These are phyloP conservation scores for Berkeleyomyces rouxiae DNA, from an alignment of 2,329 filamentous ascomycete species.

Conservation along the genomic window DNA sequence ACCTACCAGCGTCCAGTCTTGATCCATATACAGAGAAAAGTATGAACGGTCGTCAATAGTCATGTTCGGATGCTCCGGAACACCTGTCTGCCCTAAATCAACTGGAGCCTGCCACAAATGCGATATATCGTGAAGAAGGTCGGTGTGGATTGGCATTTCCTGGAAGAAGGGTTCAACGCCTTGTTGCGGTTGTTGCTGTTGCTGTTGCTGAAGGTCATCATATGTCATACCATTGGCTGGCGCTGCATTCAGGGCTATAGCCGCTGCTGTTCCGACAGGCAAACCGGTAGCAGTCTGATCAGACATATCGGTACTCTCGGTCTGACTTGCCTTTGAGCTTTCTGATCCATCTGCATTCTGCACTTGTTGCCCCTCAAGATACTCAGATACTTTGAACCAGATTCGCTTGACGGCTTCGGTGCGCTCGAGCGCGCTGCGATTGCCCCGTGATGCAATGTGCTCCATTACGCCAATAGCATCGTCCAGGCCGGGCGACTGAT, in stretches of 20 bases:
- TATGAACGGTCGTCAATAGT: conserved; percentile 10
- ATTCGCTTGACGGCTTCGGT: conserved; percentile 11
- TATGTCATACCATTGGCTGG: conserved; percentile 2
- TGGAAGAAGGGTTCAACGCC: conserved; percentile 7
- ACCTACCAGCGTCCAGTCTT: conserved; percentile 12
- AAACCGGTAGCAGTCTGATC: not conserved
- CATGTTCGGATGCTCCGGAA: conserved; percentile 9
- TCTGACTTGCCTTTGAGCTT: not conserved
- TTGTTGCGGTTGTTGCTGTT: conserved; percentile 2
- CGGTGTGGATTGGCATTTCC: conserved; percentile 12
- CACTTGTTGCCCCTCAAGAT: conserved; percentile 1
- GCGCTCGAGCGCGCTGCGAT: conserved; percentile 9
- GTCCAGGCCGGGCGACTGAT: conserved; percentile 7
- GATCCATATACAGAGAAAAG: conserved; percentile 12
- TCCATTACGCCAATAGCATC: conserved; percentile 13
- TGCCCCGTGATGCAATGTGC: conserved; percentile 10
- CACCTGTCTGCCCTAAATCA: conserved; percentile 6
- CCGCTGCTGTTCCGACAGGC: not conserved
- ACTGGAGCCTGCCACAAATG: conserved; percentile 11
- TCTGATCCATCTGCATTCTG: not conserved
- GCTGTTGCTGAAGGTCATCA: not conserved
- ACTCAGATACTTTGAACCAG: conserved; percentile 12
- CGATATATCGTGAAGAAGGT: conserved; percentile 12
- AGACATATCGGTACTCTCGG: not conserved
- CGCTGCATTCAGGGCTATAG: not conserved